Evolutionary conservation across 768 basidiomycete species (phyloP), one percentile per base, ranked within the genome.

Genomic region (Cystobasidium onofrii): DNA sequence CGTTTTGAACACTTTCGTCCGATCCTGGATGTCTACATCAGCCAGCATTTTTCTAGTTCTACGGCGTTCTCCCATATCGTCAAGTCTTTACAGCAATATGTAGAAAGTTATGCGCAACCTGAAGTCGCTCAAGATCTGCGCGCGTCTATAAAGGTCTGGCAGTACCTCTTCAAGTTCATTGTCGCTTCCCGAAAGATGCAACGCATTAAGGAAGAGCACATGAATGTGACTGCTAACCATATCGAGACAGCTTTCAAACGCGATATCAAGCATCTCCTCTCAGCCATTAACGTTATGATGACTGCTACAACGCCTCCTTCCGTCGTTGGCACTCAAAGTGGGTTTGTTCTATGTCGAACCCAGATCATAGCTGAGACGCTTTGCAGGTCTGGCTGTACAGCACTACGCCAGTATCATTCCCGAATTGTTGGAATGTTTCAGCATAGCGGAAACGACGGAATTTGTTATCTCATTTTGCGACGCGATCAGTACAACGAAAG

Each of bases 1-100:
- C 87, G 95, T 31, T 97, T 97, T 85, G 90, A 88, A 81, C 92
- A 95, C 81, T 97, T 97, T 84, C 88, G 90, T 77, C 89, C 91
- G 1, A 92, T 95, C 3, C 84, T 98, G 74, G 92, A 96, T 78
- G 88, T 92, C 27, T 98, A 97, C 80, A 92, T 98, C 78, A 88
- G 73, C 23, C 55, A 87, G 69, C 92, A 97, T 78, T 97, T 95
- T 83, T 87, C 83, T 75, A 90, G 87, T 78, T 86, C 90, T 2
- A 82, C 87, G 12, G 92, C 91, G 0, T 88, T 90, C 1, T 89
- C 89, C 25, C 90, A 88, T 78, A 88, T 98, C 78, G 86, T 97
- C 46, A 87, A 86, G 75, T 90, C 91, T 9, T 90, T 97, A 90
- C 90, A 90, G 78, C 85, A 87, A 29, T 86, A 96, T 17, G 84